Percentiles rank a stretch among this genome's conserved stretches.
Conservation (phyloP, 1,284 basidiomycete species). For the Omphalotus olearius region DNA sequence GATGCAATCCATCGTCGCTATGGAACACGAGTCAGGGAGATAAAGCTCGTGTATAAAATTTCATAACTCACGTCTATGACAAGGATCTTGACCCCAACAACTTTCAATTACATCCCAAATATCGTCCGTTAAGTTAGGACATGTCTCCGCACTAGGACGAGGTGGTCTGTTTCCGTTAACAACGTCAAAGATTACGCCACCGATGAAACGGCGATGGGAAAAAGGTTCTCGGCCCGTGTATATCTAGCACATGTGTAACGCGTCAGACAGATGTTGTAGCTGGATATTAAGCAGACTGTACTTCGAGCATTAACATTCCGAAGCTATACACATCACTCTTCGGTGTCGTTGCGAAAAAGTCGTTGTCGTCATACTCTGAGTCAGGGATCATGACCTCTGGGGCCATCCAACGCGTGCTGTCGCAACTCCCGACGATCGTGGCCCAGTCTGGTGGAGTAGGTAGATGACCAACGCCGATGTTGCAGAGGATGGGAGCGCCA, state of each 20-base stretch:
- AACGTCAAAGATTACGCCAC: slow-evolving; percentile 16
- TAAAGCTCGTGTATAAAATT: too few relatives aligned
- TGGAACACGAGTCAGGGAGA: too few relatives aligned
- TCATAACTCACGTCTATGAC: slow-evolving; percentile 14
- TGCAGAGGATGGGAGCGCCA: slow-evolving; percentile 20
- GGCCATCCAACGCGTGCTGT: slow-evolving; percentile 25
- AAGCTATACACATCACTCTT: slow-evolving; percentile 27
- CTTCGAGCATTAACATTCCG: slow-evolving; percentile 28
- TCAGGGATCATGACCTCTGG: slow-evolving; percentile 22
- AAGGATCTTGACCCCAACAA: slow-evolving; percentile 20
- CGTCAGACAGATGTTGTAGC: not conserved
- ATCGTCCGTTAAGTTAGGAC: slow-evolving; percentile 15
- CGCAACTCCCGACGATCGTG: slow-evolving; percentile 8
- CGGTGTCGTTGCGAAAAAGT: slow-evolving; percentile 9
- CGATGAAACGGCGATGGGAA: slow-evolving; percentile 13
- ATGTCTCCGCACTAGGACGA: slow-evolving; percentile 12
- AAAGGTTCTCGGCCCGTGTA: slow-evolving; percentile 17
- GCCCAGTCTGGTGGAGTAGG: slow-evolving; percentile 19
- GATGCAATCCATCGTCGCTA: slow-evolving; percentile 1
- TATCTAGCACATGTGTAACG: slow-evolving; percentile 11
- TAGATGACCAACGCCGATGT: slow-evolving; percentile 21
- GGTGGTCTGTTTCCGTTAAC: slow-evolving; percentile 15
- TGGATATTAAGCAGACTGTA: slow-evolving; percentile 11
- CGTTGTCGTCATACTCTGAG: not conserved
- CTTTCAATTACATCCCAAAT: slow-evolving; percentile 20